Base-by-base conservation (phyloP, 768 basidiomycete genomes). In the Russula lepida region DNA sequence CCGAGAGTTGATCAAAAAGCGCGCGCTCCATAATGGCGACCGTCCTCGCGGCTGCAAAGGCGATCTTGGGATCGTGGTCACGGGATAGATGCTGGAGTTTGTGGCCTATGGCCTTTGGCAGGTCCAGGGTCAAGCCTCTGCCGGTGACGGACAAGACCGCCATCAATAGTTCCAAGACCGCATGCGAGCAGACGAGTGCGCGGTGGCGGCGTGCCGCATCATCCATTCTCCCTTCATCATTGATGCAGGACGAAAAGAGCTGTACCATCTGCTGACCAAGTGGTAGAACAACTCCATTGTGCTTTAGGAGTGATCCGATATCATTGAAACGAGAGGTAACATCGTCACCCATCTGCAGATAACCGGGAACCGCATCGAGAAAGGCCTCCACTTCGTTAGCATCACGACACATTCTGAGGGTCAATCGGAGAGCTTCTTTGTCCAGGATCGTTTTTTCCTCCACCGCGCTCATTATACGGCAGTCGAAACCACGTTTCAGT, bases 201-300 rank as follows among this genome's bases (percentile, higher is more conserved):
- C 62, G 62, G 13, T 37, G 54, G 21, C 54, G 47, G 17, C 62
- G 62, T 6, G 6, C 32, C 7, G 4, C 28, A 19, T 61, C 37
- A n/a, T 60, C 58, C 54, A 64, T 56, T n/a, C 47, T 47, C 35
- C 48, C 53, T 17, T 64, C 35, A 15, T 8, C 54, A 11, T 50
- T n/a, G 32, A 51, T 25, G 32, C 62, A 64, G 15, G 58, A 51
- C 1, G 43, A 17, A 41, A 61, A 43, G n/a, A 51, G 32, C 25
- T 47, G 47, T 6, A n/a, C 62, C 12, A 64, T 37, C 32, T 33
- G 53, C 6, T 15, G 54, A 41, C 51, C 25, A 21, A 56, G 53
- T 15, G 44, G 13, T 15, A 13, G 2, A 12, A 51, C 28, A 2
- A 2, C 27, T 19, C 32, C 9, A 11, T 21, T 12, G 23, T 4